phyloP scores from a whole-genome alignment of 2,329 filamentous ascomycete species.

The Neofusicoccum sp. region DNA sequence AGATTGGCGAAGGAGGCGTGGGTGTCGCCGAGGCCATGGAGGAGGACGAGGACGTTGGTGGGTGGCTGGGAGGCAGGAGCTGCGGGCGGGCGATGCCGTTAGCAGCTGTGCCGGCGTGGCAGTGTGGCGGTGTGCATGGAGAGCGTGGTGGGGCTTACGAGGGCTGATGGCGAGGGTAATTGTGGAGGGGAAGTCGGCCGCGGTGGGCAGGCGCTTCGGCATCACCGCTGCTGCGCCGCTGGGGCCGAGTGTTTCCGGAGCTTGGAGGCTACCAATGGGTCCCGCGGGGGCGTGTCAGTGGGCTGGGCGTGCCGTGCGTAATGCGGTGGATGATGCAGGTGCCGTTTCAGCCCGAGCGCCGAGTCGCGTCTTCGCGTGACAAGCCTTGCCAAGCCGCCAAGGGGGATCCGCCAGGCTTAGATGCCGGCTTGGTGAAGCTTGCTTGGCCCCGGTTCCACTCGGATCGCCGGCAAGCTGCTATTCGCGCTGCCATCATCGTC shows the following conservation, averaged over 20 bases:
- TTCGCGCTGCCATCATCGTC: not conserved
- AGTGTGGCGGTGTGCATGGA: conserved; percentile 17
- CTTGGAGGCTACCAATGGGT: not conserved
- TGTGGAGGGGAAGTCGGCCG: conserved; percentile 42
- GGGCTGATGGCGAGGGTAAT: conserved; percentile 44
- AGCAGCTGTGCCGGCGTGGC: conserved; percentile 8
- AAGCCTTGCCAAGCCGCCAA: conserved; percentile 10
- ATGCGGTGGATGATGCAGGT: conserved; percentile 3
- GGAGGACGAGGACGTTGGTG: conserved; percentile 73
- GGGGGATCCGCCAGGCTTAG: not conserved
- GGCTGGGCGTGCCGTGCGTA: not conserved
- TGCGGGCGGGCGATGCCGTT: not conserved
- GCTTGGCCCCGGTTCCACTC: not conserved
- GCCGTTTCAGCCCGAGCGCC: not conserved
- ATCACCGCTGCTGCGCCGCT: conserved; percentile 25
- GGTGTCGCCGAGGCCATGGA: conserved; percentile 82
- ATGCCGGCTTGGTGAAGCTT: conserved; percentile 13
- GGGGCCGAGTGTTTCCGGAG: not conserved
- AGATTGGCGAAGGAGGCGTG: conserved; percentile 67
- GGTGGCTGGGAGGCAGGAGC: conserved; percentile 51
- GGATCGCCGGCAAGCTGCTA: conserved; percentile 1
- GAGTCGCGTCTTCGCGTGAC: not conserved
- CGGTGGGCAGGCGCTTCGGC: conserved; percentile 44
- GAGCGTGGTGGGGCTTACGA: conserved; percentile 36
- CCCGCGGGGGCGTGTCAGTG: not conserved